Evolutionary conservation across 768 basidiomycete genomes (phyloP), one percentile per base, ranked within the genome.

Genomic region (Hydnomerulius pinastri): DNA sequence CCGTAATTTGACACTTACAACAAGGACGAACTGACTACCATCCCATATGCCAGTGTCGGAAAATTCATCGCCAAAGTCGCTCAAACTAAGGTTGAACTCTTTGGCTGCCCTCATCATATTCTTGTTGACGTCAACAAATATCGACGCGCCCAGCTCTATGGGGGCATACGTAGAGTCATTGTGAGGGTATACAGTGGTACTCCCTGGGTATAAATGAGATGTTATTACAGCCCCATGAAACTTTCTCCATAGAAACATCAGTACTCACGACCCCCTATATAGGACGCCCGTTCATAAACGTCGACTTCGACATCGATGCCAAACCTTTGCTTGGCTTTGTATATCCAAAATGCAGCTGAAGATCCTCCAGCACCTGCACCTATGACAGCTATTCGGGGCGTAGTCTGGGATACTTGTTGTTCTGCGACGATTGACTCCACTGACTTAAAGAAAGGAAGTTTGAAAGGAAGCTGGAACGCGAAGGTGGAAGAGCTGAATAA

Each of bases 291-390:
- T 55, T 98, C 94, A 65, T 88, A 96, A 4, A 97, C 80, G 60
- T 96, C 92, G 12, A 97, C 76, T 44, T 89, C 83, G 3, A 91
- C 75, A 48, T 87, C 77, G 28, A 91, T 56, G 3, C 80, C 83
- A 50, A 77, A 84, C 21, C 87, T 75, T 56, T 88, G 77, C 58
- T 86, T 85, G 23, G 87, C 89, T 63, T 87, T 87, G 17, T 81
- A 78, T 46, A 95, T 84, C 86, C 92, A 90, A 62, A 82, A 90
- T 2, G 84, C 92, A 18, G 92, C 89, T 21, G 90, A 87, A 13
- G 81, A 82, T 8, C 94, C 94, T 9, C 77, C 91, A 12, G 94
- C 92, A 23, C 94, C 94, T 0, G 94, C 93, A 15, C 94, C 94
- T 46, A 97, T 81, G 61, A 97, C 84, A 7, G 93, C 94, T 58